Base-by-base conservation (phyloP, 1,284 basidiomycete species). In the Marasmius fiardii region DNA sequence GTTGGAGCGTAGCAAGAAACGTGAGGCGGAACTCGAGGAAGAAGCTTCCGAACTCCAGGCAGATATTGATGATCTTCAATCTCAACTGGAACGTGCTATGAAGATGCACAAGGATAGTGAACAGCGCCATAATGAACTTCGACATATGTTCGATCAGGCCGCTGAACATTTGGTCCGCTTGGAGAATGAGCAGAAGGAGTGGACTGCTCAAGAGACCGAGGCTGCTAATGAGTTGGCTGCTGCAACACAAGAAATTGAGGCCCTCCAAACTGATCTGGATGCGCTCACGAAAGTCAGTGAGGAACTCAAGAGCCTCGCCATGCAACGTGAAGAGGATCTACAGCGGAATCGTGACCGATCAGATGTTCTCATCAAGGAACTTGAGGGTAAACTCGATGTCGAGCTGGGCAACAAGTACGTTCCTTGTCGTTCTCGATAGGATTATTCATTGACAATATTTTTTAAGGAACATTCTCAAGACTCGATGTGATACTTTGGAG, bases 41-140 rank as follows among this genome's bases (percentile, higher is more conserved):
- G 93, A 96, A 63, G 80, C 95, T 11, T 75, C 79, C 1, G 85
- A 88, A 1, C 74, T 97, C 21, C 92, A 96, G 63, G 76, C 78
- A 2, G 94, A 98, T 64, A 78, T 98, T 47, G 92, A 95, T 55
- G 79, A 85, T 4, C 77, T 97, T 18, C 93, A 95, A 64, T 86
- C 85, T 8, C 92, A 97, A 65, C 81, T 97, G 8, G 92, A 95
- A 58, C 83, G 89, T 4, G 90, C 90, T 0, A 77, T 93, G 66
- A 77, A 83, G 58, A 76, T 87, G 54, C 86, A 92, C 66, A 88
- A 86, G 67, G 87, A 91, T 63, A 82, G 79, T 51, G 89, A 93
- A 59, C 86, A 90, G 66, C 90, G 91, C 63, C 84, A 89, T 60
- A 81, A 85, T 58, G 79, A 84, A 16, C 76, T 94, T 51, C 78